These are phyloP conservation scores for Solanum pennellii DNA, from an alignment of 257 asterid genomes.

Conservation along the genomic window DNA sequence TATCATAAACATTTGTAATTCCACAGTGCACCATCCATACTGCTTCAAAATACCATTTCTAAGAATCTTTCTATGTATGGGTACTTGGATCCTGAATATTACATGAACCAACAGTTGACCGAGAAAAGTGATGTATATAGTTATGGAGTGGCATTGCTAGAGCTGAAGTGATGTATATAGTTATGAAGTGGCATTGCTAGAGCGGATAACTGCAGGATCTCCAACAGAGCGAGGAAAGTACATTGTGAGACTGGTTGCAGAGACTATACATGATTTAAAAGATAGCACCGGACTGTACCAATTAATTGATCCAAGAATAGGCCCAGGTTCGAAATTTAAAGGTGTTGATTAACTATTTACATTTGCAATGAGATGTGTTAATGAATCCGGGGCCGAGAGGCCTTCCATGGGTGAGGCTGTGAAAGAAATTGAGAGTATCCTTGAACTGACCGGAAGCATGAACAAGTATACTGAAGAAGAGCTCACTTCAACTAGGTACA, in stretches of 20 bases:
- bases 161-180: constrained; percentile 69
- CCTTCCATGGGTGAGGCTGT: constrained; percentile 74
- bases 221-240: constrained; percentile 63
- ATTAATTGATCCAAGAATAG: constrained; percentile 36
- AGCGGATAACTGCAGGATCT: constrained; percentile 45
- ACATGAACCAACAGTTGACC: constrained; percentile 67
- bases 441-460: constrained; percentile 20
- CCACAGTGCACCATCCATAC: neutral
- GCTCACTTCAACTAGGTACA: constrained; percentile 16
- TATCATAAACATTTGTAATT: neutral
- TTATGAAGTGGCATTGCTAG: constrained; percentile 41
- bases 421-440: constrained; percentile 53
- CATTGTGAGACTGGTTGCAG: constrained; percentile 51
- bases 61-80: constrained; percentile 22
- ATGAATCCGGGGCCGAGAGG: constrained; percentile 40
- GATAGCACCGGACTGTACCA: constrained; percentile 12
- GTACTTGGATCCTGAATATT: constrained; percentile 79
- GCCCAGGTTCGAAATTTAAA: constrained; percentile 15
- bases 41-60: neutral
- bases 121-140: constrained; percentile 76
- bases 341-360: constrained; percentile 38
- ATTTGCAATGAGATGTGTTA: constrained; percentile 62
- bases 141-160: constrained; percentile 64
- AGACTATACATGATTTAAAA: constrained; percentile 19
- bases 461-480: constrained; percentile 8